These are phyloP conservation scores for Obba rivulosa DNA, from an alignment of 768 basidiomycete species.

Conservation along the genomic window DNA sequence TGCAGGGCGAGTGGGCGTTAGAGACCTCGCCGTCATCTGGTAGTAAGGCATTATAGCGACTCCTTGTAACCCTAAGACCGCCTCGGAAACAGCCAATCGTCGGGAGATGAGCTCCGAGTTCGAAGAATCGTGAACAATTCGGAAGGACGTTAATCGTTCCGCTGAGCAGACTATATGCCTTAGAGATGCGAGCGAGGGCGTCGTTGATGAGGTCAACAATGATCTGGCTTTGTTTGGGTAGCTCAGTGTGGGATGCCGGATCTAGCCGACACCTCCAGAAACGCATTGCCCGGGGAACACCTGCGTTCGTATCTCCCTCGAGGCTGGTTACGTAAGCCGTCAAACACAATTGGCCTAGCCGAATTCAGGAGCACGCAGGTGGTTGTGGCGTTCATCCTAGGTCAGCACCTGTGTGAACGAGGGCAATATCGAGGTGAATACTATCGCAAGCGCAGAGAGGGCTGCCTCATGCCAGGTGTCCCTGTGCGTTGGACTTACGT, in stretches of 20 bases:
- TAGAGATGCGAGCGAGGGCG: background rate
- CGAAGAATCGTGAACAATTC: too few species aligned
- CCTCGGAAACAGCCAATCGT: background rate
- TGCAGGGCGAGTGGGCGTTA: slow-evolving; percentile 76
- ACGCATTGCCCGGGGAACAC: slow-evolving; percentile 6
- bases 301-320: too few species aligned
- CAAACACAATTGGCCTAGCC: too few species aligned
- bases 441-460: too few species aligned
- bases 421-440: too few species aligned
- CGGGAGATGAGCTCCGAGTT: background rate
- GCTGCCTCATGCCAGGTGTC: too few species aligned
- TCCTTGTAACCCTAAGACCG: background rate
- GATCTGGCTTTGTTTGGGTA: background rate
- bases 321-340: too few species aligned
- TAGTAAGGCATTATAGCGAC: slow-evolving; percentile 38
- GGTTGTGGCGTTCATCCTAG: too few species aligned
- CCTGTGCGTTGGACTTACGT: too few species aligned
- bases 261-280: slow-evolving; percentile 6
- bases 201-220: slow-evolving; percentile 1
- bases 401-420: too few species aligned
- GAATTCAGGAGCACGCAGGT: too few species aligned
- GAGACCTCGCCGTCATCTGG: slow-evolving; percentile 46
- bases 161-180: background rate
- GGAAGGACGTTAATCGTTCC: background rate
- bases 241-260: slow-evolving; percentile 1